Base-by-base conservation (phyloP, 73 alveolate species). In the Symbiodinium natans region DNA sequence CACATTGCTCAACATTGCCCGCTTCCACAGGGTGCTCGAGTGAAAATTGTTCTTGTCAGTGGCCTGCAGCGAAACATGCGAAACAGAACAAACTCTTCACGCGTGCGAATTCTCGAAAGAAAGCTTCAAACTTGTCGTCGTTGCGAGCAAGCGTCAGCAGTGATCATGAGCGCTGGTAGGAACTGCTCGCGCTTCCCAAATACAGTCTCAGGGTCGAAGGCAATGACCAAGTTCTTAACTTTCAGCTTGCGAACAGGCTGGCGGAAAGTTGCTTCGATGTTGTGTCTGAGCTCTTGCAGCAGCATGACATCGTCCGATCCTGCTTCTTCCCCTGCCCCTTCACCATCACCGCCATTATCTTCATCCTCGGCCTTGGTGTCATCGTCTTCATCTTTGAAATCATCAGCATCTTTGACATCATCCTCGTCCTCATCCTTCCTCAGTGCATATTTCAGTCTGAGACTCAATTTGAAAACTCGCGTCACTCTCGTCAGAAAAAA, bases 191-290 rank as follows among this genome's bases (percentile, higher is more conserved):
- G 54, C n/a, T 82, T 33, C 6, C 89, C 89, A 19, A 34, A 82
- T 19, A 82, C 63, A 5, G 89, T 38, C 15, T n/a, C 29, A 8
- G 89, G 89, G 19, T 82, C 63, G 36, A 82, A 82, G 63, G 21
- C 33, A 82, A 82, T 34, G 40, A 82, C 36, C 89, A 82, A 38
- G 36, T 82, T 48, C 63, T 82, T 82, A 34, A 82, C 89, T 8
- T 3, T 7, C 33, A 82, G 63, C 21, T 82, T 82, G 36, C 89
- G 89, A 8, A 34, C 2, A 2, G 89, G 89, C 36, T 82, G 89
- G 31, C 89, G 89, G 6, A 82, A 48, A 19, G 38, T 48, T 15
- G 89, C 38, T 19, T 82, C 89, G 23, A 82, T 15, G 63, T 13
- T 15, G 63, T 82, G 31, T 38, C 41, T 54, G 38, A 33, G 36